Evolutionary conservation across 495 filamentous ascomycete genomes (phyloP).

Genomic region (Penicillium paradoxum): DNA sequence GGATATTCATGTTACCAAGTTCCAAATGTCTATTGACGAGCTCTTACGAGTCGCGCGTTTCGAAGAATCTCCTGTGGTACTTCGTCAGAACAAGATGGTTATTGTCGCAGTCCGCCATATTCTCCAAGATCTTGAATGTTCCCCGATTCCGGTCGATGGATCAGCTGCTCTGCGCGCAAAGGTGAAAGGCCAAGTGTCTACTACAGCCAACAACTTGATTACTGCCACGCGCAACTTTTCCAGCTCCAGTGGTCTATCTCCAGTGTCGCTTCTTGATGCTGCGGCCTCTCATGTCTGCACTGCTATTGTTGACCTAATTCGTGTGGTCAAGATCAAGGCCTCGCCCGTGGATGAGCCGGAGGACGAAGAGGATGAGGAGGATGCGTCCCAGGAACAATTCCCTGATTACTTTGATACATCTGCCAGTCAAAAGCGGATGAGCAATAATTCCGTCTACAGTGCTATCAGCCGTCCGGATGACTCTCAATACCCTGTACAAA

Average conservation of each 20-base stretch:
- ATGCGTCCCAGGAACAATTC: constrained; percentile 39
- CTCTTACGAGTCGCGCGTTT: constrained; percentile 71
- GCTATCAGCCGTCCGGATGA: constrained; percentile 45
- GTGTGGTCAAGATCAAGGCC: constrained; percentile 74
- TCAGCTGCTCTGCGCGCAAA: constrained; percentile 49
- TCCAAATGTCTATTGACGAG: constrained; percentile 93
- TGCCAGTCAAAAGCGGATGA: constrained; percentile 42
- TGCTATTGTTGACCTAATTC: constrained; percentile 78
- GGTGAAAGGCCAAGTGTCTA: constrained; percentile 73
- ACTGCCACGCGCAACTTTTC: constrained; percentile 91
- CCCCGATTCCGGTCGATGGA: constrained; percentile 36
- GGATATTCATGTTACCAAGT: constrained; percentile 89
- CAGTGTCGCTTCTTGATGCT: constrained; percentile 90
- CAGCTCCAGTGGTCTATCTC: constrained; percentile 73
- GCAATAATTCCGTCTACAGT: constrained; percentile 52
- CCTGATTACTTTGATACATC: constrained; percentile 47
- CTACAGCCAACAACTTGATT: constrained; percentile 92
- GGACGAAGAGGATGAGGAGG: constrained; percentile 61
- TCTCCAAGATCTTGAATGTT: constrained; percentile 68
- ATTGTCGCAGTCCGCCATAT: constrained; percentile 75
- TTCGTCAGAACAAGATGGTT: constrained; percentile 77
- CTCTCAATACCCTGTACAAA: constrained; percentile 26
- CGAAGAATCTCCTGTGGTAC: constrained; percentile 64
- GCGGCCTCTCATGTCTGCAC: constrained; percentile 89
- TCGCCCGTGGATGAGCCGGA: constrained; percentile 70